phyloP scores from a whole-genome alignment of 495 filamentous ascomycete genomes.

The Parachaetomium inaequale region DNA sequence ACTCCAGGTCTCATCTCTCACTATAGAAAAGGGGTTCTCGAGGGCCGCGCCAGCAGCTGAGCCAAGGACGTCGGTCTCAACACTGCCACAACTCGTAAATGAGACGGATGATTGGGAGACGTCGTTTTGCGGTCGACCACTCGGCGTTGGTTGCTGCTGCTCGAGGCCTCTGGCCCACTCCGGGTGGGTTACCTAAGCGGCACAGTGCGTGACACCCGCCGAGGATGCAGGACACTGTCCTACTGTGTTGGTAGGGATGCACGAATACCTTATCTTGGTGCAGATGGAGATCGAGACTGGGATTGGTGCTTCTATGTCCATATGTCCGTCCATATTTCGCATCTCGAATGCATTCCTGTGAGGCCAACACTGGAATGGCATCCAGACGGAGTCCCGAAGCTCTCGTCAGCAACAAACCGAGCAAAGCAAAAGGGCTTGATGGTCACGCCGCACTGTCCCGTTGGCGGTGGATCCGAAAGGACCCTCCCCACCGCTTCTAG shows the following conservation, averaged over 20 bases:
- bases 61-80: not conserved
- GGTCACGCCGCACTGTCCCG: not conserved
- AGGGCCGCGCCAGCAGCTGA: not conserved
- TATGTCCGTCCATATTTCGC: not conserved
- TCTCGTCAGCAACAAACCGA: not conserved
- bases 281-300: not conserved
- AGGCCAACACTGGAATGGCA: not conserved
- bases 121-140: not conserved
- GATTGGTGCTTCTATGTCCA: not conserved
- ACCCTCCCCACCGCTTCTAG: slow-evolving; percentile 9
- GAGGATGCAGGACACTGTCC: not conserved
- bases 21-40: not conserved
- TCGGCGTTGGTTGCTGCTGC: not conserved
- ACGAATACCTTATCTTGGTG: not conserved
- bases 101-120: not conserved
- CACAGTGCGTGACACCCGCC: not conserved
- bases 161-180: not conserved
- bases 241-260: not conserved
- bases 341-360: not conserved
- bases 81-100: slow-evolving; percentile 14
- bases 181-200: slow-evolving; percentile 7
- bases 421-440: not conserved
- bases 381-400: not conserved
- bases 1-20: not conserved
- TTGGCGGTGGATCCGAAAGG: not conserved